A percentile compares a stretch with the other conserved stretches of the same genome.
These are phyloP conservation scores for Solanum hybrid DNA, from an alignment of 305 asterid genomes.

Conservation along the genomic window DNA sequence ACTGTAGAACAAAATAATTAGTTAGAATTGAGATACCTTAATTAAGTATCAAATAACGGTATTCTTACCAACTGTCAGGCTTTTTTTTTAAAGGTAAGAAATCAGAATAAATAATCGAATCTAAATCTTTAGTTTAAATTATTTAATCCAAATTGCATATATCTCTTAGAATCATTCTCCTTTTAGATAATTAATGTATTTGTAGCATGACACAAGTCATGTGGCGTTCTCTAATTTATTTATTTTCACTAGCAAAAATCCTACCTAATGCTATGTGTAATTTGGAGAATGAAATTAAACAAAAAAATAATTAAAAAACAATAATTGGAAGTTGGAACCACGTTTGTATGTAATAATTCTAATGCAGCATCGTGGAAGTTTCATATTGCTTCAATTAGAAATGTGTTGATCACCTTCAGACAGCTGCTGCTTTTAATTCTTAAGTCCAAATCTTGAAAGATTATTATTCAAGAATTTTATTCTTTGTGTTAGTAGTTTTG, in stretches of 20 bases:
- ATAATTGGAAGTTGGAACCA: slow-evolving; percentile 15
- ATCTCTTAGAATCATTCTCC: not conserved
- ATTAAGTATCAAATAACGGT: not conserved
- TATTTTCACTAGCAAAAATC: not conserved
- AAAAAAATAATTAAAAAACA: not conserved
- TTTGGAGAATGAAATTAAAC: not conserved
- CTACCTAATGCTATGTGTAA: not conserved
- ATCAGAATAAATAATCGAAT: not conserved
- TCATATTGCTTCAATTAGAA: not conserved
- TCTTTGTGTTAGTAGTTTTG: not conserved
- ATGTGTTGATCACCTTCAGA: slow-evolving; percentile 15
- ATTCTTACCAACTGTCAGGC: not conserved
- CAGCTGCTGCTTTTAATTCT: slow-evolving; percentile 7
- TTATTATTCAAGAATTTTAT: not conserved
- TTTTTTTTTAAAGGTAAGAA: not conserved
- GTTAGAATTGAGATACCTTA: not conserved
- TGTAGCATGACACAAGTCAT: not conserved
- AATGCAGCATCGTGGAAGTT: slow-evolving; percentile 3
- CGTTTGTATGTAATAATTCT: not conserved
- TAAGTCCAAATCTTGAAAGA: slow-evolving; percentile 2
- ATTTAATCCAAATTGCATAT: not conserved
- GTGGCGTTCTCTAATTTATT: not conserved
- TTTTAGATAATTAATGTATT: not conserved
- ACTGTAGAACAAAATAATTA: not conserved
- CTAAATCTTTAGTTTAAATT: not conserved